Percentiles rank a stretch among this genome's conserved stretches.
phyloP scores from a whole-genome alignment of 208 protist genomes.

The Acanthamoeba polyphaga region DNA sequence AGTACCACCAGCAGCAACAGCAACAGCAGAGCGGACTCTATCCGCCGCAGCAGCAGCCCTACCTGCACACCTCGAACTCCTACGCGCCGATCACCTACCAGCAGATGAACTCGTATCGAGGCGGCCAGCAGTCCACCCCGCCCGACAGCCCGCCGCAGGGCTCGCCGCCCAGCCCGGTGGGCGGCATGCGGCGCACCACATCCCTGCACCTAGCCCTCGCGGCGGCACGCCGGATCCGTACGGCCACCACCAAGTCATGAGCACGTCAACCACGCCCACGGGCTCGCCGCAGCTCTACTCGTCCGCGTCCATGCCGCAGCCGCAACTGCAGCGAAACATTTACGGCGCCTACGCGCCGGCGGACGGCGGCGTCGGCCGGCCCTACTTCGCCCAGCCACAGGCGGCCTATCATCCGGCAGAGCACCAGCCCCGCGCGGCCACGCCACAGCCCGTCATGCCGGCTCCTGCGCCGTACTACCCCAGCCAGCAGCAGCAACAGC shows the following conservation, averaged over 20 bases:
- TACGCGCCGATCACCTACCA: constrained; percentile 24
- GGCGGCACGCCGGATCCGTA: constrained; percentile 9
- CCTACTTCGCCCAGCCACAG: constrained; percentile 45
- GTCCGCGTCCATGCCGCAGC: background rate
- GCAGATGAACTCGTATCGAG: constrained; percentile 24
- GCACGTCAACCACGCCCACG: constrained; percentile 18
- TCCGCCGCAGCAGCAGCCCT: constrained; percentile 16
- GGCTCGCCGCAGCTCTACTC: constrained; percentile 40
- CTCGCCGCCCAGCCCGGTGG: background rate
- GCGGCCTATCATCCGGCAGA: constrained; percentile 3
- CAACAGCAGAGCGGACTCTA: constrained; percentile 4
- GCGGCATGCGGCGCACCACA: background rate
- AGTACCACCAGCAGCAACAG: background rate
- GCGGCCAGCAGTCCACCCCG: constrained; percentile 12
- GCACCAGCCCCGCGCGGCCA: background rate
- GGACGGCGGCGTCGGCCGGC: background rate
- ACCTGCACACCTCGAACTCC: background rate
- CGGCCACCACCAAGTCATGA: constrained; percentile 19
- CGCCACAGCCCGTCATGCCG: background rate
- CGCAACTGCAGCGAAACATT: background rate
- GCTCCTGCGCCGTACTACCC: background rate
- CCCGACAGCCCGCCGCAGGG: background rate
- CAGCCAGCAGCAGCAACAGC: background rate
- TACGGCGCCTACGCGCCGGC: background rate
- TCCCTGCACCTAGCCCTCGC: background rate